A percentile compares a stretch with the other conserved stretches of the same genome.
Conservation (phyloP, 345 rosid genomes). For the Lepidium aucheri region DNA sequence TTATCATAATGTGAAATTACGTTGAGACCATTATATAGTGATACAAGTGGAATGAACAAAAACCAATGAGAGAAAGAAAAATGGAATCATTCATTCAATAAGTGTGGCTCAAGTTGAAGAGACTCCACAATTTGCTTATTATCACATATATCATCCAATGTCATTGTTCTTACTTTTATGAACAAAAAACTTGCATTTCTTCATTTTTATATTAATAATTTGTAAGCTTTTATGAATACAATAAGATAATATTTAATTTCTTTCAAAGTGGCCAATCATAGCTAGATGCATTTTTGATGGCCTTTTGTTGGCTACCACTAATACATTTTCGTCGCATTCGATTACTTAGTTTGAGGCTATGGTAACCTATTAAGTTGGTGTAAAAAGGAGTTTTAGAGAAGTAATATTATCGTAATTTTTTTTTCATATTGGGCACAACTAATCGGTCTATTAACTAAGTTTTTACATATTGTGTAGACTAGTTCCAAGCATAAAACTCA, state of each 20-base stretch:
- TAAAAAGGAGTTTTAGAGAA: background rate
- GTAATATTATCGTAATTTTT: too few relatives aligned
- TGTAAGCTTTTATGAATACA: background rate
- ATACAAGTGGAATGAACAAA: conserved; percentile 2
- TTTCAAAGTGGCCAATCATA: conserved; percentile 28
- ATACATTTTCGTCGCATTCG: conserved; percentile 7
- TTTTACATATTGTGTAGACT: too few relatives aligned
- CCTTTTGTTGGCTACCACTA: conserved; percentile 14
- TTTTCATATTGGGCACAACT: too few relatives aligned
- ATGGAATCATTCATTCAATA: background rate
- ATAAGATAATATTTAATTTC: background rate
- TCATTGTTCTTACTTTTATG: background rate
- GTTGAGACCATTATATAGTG: background rate
- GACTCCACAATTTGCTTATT: conserved; percentile 4
- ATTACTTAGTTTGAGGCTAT: background rate
- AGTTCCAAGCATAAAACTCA: too few relatives aligned
- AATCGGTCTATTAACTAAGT: too few relatives aligned
- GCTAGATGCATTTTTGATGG: conserved; percentile 1
- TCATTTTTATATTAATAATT: background rate
- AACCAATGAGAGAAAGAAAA: conserved; percentile 12
- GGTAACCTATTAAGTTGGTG: conserved; percentile 13
- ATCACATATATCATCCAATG: conserved; percentile 3
- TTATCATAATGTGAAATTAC: background rate
- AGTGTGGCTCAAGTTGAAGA: conserved; percentile 24
- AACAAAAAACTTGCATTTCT: background rate